Conservation (phyloP, 345 rosid genomes). For the Carallia brachiata region DNA sequence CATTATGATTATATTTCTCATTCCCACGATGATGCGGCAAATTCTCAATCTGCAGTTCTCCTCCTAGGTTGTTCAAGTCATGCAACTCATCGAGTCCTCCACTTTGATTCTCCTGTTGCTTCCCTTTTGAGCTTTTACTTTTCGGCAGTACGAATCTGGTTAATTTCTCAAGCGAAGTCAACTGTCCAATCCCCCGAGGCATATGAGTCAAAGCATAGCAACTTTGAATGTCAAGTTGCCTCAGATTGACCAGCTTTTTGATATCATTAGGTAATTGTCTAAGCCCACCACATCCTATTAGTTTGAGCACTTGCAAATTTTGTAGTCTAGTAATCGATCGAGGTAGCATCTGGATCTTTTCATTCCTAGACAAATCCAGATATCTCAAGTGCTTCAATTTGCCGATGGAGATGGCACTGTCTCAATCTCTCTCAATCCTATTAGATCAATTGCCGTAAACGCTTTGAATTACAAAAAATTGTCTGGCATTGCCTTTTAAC, state of each 20-base stretch:
- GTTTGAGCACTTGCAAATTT: conserved; percentile 11
- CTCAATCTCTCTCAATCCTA: background rate
- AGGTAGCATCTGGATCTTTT: background rate
- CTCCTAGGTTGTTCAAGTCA: conserved; percentile 14
- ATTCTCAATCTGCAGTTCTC: conserved; percentile 4
- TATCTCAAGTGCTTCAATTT: conserved; percentile 24
- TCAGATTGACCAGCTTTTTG: conserved; percentile 10
- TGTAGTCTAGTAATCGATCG: conserved; percentile 9
- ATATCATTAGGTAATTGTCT: conserved; percentile 14
- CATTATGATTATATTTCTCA: background rate
- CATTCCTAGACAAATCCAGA: background rate
- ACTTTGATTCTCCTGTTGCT: background rate
- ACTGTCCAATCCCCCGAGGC: conserved; percentile 23
- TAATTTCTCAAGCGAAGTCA: conserved; percentile 25
- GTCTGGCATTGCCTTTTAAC: background rate
- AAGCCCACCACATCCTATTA: background rate
- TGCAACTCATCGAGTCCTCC: conserved; percentile 14
- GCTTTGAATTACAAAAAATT: conserved; percentile 4
- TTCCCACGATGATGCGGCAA: background rate
- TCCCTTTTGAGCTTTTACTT: background rate
- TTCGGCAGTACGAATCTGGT: conserved; percentile 6
- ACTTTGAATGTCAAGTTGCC: background rate
- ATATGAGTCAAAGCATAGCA: conserved; percentile 10
- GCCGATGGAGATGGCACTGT: conserved; percentile 13
- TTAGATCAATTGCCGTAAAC: conserved; percentile 17